Evolutionary conservation across 257 asterid species (phyloP).

Genomic region (Scutellaria minor): DNA sequence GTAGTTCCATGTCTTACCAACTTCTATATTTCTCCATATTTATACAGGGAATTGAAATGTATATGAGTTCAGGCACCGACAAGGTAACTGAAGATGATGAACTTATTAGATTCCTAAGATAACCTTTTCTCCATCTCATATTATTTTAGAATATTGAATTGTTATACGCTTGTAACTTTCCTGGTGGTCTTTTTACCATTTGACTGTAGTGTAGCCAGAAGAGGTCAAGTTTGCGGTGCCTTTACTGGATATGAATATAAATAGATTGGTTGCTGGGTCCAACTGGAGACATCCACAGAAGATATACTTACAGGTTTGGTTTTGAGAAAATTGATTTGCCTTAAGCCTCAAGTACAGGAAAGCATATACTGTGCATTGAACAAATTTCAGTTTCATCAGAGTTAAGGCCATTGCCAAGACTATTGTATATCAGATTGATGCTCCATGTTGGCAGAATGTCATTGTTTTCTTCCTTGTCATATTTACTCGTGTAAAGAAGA

Average conservation of each 20-base stretch:
- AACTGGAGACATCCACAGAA: conserved; percentile 85
- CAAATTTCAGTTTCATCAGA: conserved; percentile 8
- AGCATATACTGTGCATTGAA: background rate
- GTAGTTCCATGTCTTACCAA: conserved; percentile 10
- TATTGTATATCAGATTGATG: background rate
- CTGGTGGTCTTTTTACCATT: conserved; percentile 50
- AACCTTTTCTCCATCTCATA: background rate
- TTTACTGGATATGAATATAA: conserved; percentile 77
- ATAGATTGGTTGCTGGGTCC: conserved; percentile 77
- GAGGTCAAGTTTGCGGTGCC: conserved; percentile 95
- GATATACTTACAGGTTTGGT: conserved; percentile 82
- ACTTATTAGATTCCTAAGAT: conserved; percentile 22
- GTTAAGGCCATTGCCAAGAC: background rate
- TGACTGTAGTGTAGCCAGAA: conserved; percentile 69
- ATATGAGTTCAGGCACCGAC: conserved; percentile 62
- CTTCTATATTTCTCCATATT: conserved; percentile 29
- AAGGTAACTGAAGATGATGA: conserved; percentile 57
- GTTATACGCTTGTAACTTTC: conserved; percentile 38
- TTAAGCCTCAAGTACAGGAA: conserved; percentile 11
- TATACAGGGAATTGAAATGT: conserved; percentile 87
- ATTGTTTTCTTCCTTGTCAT: background rate
- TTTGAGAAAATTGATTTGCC: conserved; percentile 25
- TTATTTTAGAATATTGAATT: conserved; percentile 29
- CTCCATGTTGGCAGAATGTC: background rate
- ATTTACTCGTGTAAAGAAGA: background rate